A percentile compares a stretch with the other conserved stretches of the same genome.
These are phyloP conservation scores for Aspergillus phoenicis DNA, from an alignment of 2,329 filamentous ascomycete genomes.

Conservation along the genomic window DNA sequence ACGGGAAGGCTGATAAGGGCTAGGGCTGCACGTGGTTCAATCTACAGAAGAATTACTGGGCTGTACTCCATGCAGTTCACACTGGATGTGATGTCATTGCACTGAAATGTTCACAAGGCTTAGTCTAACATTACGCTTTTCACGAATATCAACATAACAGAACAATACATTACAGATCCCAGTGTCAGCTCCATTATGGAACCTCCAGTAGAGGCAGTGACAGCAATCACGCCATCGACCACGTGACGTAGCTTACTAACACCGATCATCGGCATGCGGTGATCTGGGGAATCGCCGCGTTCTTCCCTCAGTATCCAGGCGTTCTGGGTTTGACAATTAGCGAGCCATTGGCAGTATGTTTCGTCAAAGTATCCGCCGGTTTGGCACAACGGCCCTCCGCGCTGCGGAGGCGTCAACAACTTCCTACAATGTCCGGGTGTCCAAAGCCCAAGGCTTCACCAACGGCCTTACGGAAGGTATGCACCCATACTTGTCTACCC, in stretches of 20 bases:
- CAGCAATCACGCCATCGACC: slow-evolving; percentile 21
- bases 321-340: slow-evolving; percentile 5
- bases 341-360: slow-evolving; percentile 59
- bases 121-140: too few species aligned
- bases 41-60: background rate
- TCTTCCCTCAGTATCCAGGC: background rate
- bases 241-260: slow-evolving; percentile 28
- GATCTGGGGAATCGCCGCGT: slow-evolving; percentile 3
- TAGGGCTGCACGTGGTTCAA: slow-evolving; percentile 30
- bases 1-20: slow-evolving; percentile 41
- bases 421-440: slow-evolving; percentile 69
- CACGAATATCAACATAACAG: too few species aligned
- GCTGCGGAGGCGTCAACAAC: slow-evolving; percentile 52
- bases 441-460: slow-evolving; percentile 76
- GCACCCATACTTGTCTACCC: too few species aligned
- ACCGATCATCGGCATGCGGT: slow-evolving; percentile 26
- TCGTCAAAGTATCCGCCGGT: slow-evolving; percentile 66
- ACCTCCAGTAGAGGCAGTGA: background rate
- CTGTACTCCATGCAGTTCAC: background rate
- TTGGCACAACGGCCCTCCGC: slow-evolving; percentile 65
- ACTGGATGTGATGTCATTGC: background rate
- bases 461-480: slow-evolving; percentile 80
- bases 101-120: background rate
- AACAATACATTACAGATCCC: too few species aligned
- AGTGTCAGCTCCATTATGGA: background rate